Base-by-base conservation (phyloP, 129 eudicot genomes). In the Artemisia tridentata region DNA sequence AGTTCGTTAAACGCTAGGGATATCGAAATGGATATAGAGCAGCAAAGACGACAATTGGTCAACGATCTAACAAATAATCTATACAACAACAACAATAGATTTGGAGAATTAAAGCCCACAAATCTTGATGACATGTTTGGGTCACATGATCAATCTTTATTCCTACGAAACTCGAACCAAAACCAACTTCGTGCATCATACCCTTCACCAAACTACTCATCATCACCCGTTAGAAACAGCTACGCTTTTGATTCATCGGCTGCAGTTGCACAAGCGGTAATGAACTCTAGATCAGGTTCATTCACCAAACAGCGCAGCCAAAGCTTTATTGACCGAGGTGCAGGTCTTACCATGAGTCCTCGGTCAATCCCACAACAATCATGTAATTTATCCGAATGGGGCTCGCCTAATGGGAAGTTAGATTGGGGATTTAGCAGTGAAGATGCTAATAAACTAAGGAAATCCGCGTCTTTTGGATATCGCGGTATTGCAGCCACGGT, bases 251-350 rank as follows among this genome's bases (percentile, higher is more conserved):
- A 88, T 81, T 85, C 91, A 6, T 87, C 91, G 5, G 84, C 92
- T 1, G 88, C 92, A 11, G 86, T 86, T n/a, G 97, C 97, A 5
- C 87, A 84, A 48, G 97, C 97, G 3, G 88, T 86, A 63, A 84
- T 92, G 89, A 88, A 83, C 63, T 86, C 96, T 0, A 73, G 98
- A 61, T 83, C 96, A 1, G 84, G 91, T 12, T 83, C 95, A 7
- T 84, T 88, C 59, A 59, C 88, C 1, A 88, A 92, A 58, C 80
- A 76, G 50, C 87, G 95, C 13, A 86, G 95, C 79, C 95, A 92
- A 80, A 92, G 98, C 71, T 88, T 92, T 46, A 62, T 84, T 46
- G 95, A 84, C 75, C 86, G 97, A 12, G 75, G 67, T 10, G 78
- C 64, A 0, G 84, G 88, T 29, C 27, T 53, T 49, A 4, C 64